Evolutionary conservation across 129 eudicot genomes (phyloP).

Genomic region (Chrysanthemum seticuspe): DNA sequence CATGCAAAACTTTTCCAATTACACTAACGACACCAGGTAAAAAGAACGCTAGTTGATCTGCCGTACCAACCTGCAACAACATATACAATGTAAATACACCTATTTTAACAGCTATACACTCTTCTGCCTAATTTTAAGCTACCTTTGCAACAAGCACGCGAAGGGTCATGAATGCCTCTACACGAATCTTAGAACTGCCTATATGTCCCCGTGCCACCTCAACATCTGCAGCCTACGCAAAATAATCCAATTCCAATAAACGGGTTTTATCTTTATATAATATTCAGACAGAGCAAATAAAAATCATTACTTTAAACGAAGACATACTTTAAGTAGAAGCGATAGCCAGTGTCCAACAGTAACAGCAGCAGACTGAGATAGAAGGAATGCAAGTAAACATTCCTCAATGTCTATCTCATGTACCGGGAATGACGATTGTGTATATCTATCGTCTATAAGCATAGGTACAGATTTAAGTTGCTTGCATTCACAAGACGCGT

Average conservation of each 20-base stretch:
- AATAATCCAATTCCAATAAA: not conserved
- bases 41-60: constrained; percentile 91
- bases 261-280: no score
- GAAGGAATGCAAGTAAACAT: constrained; percentile 78
- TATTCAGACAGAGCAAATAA: no score
- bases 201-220: constrained; percentile 51
- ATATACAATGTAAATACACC: not conserved
- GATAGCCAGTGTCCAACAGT: constrained; percentile 95
- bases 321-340: constrained; percentile 75
- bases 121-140: constrained; percentile 15
- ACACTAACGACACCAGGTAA: constrained; percentile 91
- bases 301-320: not conserved
- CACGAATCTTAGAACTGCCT: constrained; percentile 82
- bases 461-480: constrained; percentile 44
- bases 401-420: constrained; percentile 33
- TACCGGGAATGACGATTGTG: constrained; percentile 22
- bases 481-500: constrained; percentile 70
- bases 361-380: constrained; percentile 73
- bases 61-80: constrained; percentile 67
- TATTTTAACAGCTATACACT: constrained; percentile 1
- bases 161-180: constrained; percentile 40
- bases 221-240: not conserved
- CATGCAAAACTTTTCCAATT: constrained; percentile 73
- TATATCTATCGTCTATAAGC: constrained; percentile 38
- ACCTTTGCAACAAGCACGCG: constrained; percentile 92